Evolutionary conservation across 2,329 filamentous ascomycete species (phyloP), one percentile per base, ranked within the genome.

Genomic region (Fusarium musae): DNA sequence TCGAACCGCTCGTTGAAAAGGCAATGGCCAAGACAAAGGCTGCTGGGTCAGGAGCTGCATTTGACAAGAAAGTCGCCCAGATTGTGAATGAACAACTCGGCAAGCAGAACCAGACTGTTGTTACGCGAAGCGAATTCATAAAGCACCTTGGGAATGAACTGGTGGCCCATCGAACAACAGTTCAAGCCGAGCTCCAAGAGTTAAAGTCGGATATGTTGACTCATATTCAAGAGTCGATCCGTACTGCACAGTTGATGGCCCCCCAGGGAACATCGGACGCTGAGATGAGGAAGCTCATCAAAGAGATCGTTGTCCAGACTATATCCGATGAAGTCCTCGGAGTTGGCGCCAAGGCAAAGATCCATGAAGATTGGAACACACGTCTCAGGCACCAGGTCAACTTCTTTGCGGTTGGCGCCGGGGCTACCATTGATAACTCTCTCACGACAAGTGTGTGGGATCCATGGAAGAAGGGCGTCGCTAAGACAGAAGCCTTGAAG

Each of bases 381-480:
- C 79, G 85, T 30, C 82, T 91, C 30, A 82, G 82, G 62, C 83
- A 86, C 59, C 87, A 88, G 62, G 84, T 95, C 81, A 97, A 98
- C 83, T 95, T 91, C 83, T 92, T 97, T 75, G 87, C 88, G 6
- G 77, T 82, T 3, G 89, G 90, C 9, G 83, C 90, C 23, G 94
- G 93, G 9, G 93, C 93, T 2, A 76, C 86, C 4, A 83, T 96
- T 70, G 88, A 95, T 74, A 83, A 84, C 0, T 75, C 79, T 5
- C 82, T 88, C 34, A 92, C 90, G 2, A 95, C 93, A 0, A 85
- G 87, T 2, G 87, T 87, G 0, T 92, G 85, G 82, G 70, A 82
- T 72, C 79, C 79, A 62, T 77, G 70, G 44, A 34, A 61, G 0
- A 62, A 65, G 21, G 76, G 76, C 23, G 44, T 77, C 36, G 47